Conservation (phyloP, 1,139 yeast species). For the Scheffersomyces cryptocercus region DNA sequence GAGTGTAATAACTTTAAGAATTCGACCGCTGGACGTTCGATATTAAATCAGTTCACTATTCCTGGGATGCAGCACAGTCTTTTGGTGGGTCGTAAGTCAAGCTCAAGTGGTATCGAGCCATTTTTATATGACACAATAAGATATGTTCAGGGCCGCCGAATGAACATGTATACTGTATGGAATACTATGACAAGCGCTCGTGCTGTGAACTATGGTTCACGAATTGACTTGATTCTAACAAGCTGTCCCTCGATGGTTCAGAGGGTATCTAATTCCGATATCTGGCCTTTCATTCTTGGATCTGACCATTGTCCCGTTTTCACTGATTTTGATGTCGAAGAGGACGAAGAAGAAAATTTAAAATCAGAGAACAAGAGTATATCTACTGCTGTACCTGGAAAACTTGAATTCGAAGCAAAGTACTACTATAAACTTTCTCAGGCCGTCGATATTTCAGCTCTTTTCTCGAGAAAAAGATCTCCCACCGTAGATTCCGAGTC, state of each 20-base stretch:
- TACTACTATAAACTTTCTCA: slow-evolving; percentile 48
- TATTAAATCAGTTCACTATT: slow-evolving; percentile 42
- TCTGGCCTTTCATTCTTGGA: slow-evolving; percentile 71
- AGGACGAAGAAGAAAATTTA: neutral
- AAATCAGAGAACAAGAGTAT: slow-evolving; percentile 1
- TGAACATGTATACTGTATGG: slow-evolving; percentile 89
- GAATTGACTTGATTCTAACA: slow-evolving; percentile 75
- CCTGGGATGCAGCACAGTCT: slow-evolving; percentile 10
- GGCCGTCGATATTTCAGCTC: slow-evolving; percentile 52
- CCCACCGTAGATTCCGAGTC: neutral
- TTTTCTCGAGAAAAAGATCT: slow-evolving; percentile 32
- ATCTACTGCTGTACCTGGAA: slow-evolving; percentile 3
- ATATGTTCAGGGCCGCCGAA: slow-evolving; percentile 51
- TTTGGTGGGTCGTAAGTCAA: slow-evolving; percentile 1
- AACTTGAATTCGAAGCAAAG: slow-evolving; percentile 34
- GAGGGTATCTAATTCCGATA: slow-evolving; percentile 51
- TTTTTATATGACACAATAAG: slow-evolving; percentile 70
- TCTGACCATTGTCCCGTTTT: slow-evolving; percentile 95
- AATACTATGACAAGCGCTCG: slow-evolving; percentile 77
- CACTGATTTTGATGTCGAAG: slow-evolving; percentile 54
- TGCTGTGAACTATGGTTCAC: slow-evolving; percentile 81
- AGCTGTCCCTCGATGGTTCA: slow-evolving; percentile 36
- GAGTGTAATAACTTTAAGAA: slow-evolving; percentile 44
- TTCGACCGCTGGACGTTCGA: slow-evolving; percentile 40
- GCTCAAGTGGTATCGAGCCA: slow-evolving; percentile 12